Evolutionary conservation across 1,139 yeast species (phyloP).

Genomic region (Candida tropicalis): DNA sequence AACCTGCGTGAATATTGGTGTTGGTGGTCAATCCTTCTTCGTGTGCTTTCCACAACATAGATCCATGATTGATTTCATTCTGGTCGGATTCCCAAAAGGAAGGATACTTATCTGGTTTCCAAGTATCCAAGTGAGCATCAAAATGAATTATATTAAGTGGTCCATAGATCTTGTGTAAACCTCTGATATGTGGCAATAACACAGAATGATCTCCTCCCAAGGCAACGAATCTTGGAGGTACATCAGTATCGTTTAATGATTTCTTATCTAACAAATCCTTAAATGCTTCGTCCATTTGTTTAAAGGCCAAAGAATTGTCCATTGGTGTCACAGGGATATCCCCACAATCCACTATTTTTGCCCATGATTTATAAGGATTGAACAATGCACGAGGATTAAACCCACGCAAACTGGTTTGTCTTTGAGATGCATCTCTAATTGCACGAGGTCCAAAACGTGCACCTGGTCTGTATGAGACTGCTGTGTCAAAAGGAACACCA

Average conservation of each 20-base stretch:
- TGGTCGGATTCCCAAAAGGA: constrained; percentile 71
- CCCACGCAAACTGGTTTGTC: constrained; percentile 68
- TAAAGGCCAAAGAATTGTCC: constrained; percentile 69
- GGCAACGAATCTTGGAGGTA: constrained; percentile 65
- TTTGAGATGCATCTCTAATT: constrained; percentile 70
- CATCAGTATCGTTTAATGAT: constrained; percentile 23
- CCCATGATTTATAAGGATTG: constrained; percentile 72
- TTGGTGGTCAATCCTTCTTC: constrained; percentile 63
- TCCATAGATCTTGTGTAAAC: constrained; percentile 61
- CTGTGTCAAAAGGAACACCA: constrained; percentile 82
- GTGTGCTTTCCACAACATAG: constrained; percentile 79
- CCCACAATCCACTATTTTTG: constrained; percentile 73
- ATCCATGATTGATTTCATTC: constrained; percentile 71
- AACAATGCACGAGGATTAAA: constrained; percentile 66
- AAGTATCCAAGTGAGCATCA: constrained; percentile 80
- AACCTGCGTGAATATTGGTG: constrained; percentile 69
- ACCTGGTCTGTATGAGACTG: constrained; percentile 72
- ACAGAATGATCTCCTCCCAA: constrained; percentile 83
- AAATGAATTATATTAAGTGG: constrained; percentile 71
- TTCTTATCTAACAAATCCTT: constrained; percentile 48
- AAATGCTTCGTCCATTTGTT: constrained; percentile 72
- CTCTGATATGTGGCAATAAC: constrained; percentile 68
- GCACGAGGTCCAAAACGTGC: constrained; percentile 84
- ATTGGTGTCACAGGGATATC: constrained; percentile 80
- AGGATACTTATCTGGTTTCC: constrained; percentile 71